Conservation (phyloP, 2,329 filamentous ascomycete species). For the Elsinoe fawcettii region DNA sequence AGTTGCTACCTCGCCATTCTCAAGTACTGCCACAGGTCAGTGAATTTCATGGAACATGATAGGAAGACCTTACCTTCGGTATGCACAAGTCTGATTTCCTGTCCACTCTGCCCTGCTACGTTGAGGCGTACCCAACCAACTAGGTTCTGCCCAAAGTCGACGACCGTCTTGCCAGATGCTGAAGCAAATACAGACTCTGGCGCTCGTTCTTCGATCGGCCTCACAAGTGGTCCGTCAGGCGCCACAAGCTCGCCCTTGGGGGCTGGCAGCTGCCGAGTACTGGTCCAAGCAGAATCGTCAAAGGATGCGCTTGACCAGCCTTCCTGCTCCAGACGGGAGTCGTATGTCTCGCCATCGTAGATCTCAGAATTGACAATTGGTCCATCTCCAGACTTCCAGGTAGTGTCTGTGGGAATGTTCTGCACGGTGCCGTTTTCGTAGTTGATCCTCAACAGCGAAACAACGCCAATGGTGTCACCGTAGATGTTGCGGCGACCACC, state of each 20-base stretch:
- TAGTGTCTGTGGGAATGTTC: constrained; percentile 31
- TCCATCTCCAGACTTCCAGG: constrained; percentile 33
- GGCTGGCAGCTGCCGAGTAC: constrained; percentile 27
- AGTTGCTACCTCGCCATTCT: too few species aligned
- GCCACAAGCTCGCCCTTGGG: constrained; percentile 32
- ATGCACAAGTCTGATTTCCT: too few species aligned
- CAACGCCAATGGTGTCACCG: constrained; percentile 34
- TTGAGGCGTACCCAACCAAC: too few species aligned
- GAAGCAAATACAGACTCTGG: constrained; percentile 27
- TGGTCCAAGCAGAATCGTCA: constrained; percentile 23
- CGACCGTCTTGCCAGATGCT: constrained; percentile 41
- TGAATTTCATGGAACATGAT: too few species aligned
- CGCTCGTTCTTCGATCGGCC: constrained; percentile 28
- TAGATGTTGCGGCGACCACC: constrained; percentile 30
- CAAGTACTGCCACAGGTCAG: too few species aligned
- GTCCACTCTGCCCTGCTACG: too few species aligned
- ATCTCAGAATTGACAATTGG: constrained; percentile 37
- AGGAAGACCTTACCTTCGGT: too few species aligned
- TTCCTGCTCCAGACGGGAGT: constrained; percentile 31
- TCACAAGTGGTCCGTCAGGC: constrained; percentile 40
- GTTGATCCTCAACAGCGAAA: constrained; percentile 35
- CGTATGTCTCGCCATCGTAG: constrained; percentile 49
- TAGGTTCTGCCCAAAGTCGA: too few species aligned
- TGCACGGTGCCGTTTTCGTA: constrained; percentile 19
- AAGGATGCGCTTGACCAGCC: constrained; percentile 17